phyloP scores from a whole-genome alignment of 2,329 filamentous ascomycete species.

The Xylariaceae sp. region DNA sequence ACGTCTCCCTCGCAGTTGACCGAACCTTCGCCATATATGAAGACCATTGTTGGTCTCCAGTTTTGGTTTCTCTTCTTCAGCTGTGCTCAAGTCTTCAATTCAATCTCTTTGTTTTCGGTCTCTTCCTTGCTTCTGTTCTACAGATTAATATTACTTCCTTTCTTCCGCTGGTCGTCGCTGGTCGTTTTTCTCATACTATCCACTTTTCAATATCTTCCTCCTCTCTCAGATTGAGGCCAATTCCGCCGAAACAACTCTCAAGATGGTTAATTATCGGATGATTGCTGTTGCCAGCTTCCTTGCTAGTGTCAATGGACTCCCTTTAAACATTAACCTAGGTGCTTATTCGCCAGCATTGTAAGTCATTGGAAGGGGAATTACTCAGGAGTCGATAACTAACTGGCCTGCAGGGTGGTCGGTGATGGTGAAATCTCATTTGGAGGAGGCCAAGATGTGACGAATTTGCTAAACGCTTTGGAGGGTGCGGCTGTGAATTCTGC shows the following conservation, averaged over 20 bases:
- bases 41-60: slow-evolving; percentile 32
- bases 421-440: slow-evolving; percentile 47
- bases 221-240: slow-evolving; percentile 3
- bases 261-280: slow-evolving; percentile 48
- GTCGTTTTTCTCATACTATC: slow-evolving; percentile 42
- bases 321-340: slow-evolving; percentile 53
- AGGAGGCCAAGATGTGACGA: slow-evolving; percentile 53
- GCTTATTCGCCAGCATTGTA: slow-evolving; percentile 54
- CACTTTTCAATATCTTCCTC: slow-evolving; percentile 24
- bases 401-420: slow-evolving; percentile 43
- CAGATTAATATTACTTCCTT: slow-evolving; percentile 36
- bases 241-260: slow-evolving; percentile 24
- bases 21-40: slow-evolving; percentile 42
- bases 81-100: slow-evolving; percentile 45
- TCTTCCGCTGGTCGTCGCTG: slow-evolving; percentile 47
- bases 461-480: slow-evolving; percentile 53
- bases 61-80: slow-evolving; percentile 35
- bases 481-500: slow-evolving; percentile 49
- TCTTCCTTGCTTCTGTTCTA: slow-evolving; percentile 36
- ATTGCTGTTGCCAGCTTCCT: slow-evolving; percentile 47
- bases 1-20: slow-evolving; percentile 2
- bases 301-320: slow-evolving; percentile 45
- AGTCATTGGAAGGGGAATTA: slow-evolving; percentile 20
- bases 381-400: slow-evolving; percentile 25
- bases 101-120: slow-evolving; percentile 33